Conservation (phyloP, 2,329 filamentous ascomycete species). For the Venturia nashicola region DNA sequence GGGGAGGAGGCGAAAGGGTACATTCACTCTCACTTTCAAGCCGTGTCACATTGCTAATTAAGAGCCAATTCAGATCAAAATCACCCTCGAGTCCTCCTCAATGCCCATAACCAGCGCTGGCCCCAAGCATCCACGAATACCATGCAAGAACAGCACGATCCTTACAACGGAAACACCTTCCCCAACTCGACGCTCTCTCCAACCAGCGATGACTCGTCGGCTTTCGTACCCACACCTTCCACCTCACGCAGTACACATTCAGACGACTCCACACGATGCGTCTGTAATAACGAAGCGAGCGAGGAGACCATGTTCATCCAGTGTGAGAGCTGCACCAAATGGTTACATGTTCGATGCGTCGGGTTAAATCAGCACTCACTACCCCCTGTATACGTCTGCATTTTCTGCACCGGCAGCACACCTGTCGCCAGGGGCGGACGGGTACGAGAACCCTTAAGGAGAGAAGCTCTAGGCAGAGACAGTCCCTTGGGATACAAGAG, state of each 20-base stretch:
- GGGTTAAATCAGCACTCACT: constrained; percentile 38
- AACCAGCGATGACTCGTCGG: constrained; percentile 15
- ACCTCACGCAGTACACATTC: constrained; percentile 40
- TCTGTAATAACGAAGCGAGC: constrained; percentile 43
- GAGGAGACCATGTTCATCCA: constrained; percentile 46
- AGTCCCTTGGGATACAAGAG: constrained; percentile 9
- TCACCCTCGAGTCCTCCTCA: constrained; percentile 20
- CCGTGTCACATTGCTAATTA: constrained; percentile 7
- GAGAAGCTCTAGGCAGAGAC: background rate
- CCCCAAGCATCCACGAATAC: constrained; percentile 25
- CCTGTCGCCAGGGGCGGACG: constrained; percentile 22
- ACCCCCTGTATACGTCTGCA: constrained; percentile 27
- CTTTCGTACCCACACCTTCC: constrained; percentile 29
- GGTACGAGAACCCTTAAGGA: constrained; percentile 17
- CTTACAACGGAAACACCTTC: constrained; percentile 13
- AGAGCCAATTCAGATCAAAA: constrained; percentile 17
- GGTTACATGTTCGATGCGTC: constrained; percentile 47
- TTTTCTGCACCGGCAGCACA: constrained; percentile 27
- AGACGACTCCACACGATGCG: constrained; percentile 41
- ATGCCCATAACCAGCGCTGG: constrained; percentile 34
- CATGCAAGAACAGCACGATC: constrained; percentile 1
- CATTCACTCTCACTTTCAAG: constrained; percentile 1
- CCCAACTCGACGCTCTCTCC: constrained; percentile 23
- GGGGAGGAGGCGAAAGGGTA: constrained; percentile 24
- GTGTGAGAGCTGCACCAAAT: constrained; percentile 52